phyloP scores from a whole-genome alignment of 2,329 filamentous ascomycete genomes.

The Cytospora piceae region DNA sequence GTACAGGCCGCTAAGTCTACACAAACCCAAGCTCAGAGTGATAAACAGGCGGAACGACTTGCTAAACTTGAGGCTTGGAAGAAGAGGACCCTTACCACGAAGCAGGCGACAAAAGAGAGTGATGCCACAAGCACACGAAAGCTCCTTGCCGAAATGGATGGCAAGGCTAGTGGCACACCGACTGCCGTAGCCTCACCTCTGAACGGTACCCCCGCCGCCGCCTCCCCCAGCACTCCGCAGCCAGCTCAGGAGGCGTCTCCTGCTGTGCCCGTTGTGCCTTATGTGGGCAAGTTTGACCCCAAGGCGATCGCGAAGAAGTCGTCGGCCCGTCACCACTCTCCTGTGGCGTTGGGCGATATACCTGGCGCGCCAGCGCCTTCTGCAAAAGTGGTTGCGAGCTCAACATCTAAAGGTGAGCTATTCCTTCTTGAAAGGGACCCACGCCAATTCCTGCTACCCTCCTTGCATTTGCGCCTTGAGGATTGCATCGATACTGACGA shows the following conservation, averaged over 20 bases:
- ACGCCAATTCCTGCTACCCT: neutral
- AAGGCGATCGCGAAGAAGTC: constrained; percentile 85
- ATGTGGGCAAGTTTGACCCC: constrained; percentile 82
- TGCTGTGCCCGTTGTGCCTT: constrained; percentile 60
- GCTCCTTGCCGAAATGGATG: constrained; percentile 74
- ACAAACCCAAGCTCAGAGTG: constrained; percentile 58
- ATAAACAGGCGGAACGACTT: constrained; percentile 78
- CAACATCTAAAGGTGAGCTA: constrained; percentile 32
- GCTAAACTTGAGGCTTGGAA: constrained; percentile 91
- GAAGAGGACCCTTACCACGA: constrained; percentile 73
- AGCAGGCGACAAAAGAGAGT: constrained; percentile 70
- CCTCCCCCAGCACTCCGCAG: constrained; percentile 53
- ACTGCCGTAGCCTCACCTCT: constrained; percentile 40
- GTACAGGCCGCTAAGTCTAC: constrained; percentile 58
- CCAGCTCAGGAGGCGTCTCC: constrained; percentile 55
- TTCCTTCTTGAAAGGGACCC: too few relatives aligned
- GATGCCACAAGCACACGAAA: constrained; percentile 69
- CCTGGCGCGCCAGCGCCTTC: constrained; percentile 41
- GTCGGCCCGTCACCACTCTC: constrained; percentile 60
- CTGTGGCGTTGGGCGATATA: constrained; percentile 56
- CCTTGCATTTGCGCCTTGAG: neutral
- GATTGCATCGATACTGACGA: neutral
- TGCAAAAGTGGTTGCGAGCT: constrained; percentile 32
- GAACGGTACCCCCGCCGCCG: constrained; percentile 54
- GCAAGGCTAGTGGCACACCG: constrained; percentile 59